These are phyloP conservation scores for Balakata baccata DNA, from an alignment of 345 rosid genomes.

Conservation along the genomic window DNA sequence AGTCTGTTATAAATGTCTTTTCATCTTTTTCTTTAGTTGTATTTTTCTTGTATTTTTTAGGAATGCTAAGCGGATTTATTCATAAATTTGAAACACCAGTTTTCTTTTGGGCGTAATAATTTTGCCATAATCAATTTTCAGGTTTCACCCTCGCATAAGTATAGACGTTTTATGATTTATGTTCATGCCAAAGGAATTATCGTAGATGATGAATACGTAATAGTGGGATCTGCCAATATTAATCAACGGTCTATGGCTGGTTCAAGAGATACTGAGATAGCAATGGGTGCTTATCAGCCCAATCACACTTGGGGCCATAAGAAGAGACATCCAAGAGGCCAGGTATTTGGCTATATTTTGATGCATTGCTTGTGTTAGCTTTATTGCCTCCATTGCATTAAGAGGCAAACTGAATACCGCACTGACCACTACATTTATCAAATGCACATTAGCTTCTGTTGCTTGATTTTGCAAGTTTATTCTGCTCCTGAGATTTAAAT, in stretches of 20 bases:
- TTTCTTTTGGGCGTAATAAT: neutral
- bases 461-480: neutral
- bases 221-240: constrained; percentile 84
- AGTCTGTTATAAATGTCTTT: neutral
- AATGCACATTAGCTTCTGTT: no score
- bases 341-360: constrained; percentile 30
- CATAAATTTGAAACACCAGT: neutral
- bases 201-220: constrained; percentile 71
- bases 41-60: neutral
- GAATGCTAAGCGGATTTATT: neutral
- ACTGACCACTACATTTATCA: no score
- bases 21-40: neutral
- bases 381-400: neutral
- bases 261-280: constrained; percentile 81
- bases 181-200: constrained; percentile 88
- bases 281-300: constrained; percentile 79
- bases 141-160: constrained; percentile 54
- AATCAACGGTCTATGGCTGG: constrained; percentile 87
- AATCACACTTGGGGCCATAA: constrained; percentile 55
- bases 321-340: constrained; percentile 62
- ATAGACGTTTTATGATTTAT: constrained; percentile 71
- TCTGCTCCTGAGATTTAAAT: neutral
- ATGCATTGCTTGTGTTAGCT: neutral
- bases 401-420: no score
- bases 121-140: constrained; percentile 25